A percentile compares a stretch with the other conserved stretches of the same genome.
Conservation (phyloP, 768 basidiomycete genomes). For the Termitomyces sp. region DNA sequence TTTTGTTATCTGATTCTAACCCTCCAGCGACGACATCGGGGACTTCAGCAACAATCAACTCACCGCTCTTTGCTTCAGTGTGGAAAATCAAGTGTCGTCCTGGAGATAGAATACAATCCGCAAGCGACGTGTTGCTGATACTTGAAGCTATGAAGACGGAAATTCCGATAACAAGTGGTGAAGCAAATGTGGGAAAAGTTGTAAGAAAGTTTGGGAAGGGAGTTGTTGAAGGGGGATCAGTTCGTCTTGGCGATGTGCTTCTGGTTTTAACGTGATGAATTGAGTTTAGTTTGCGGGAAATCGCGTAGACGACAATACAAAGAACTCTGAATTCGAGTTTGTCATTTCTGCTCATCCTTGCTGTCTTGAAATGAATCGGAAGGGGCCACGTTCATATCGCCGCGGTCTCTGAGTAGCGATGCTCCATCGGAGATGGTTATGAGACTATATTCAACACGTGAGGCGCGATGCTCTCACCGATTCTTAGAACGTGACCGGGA, state of each 20-base stretch:
- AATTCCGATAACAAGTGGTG: conserved; percentile 46
- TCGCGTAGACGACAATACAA: background rate
- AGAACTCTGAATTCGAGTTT: background rate
- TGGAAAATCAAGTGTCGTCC: conserved; percentile 49
- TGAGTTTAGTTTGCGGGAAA: background rate
- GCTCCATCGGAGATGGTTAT: background rate
- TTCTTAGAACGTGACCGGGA: background rate
- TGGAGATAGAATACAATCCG: conserved; percentile 41
- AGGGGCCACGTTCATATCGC: background rate
- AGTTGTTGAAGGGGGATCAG: conserved; percentile 40
- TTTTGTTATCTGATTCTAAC: background rate
- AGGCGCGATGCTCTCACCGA: conserved; percentile 4
- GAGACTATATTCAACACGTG: background rate
- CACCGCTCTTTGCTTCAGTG: conserved; percentile 44
- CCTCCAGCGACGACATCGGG: background rate
- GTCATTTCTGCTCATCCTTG: no score
- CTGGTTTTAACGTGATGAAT: conserved; percentile 28
- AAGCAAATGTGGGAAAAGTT: conserved; percentile 41
- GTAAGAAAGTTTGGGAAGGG: conserved; percentile 40
- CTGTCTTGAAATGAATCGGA: background rate
- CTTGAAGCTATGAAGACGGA: conserved; percentile 72
- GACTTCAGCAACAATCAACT: conserved; percentile 18
- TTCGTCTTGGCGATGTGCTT: conserved; percentile 47
- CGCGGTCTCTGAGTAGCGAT: background rate
- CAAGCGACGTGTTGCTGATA: conserved; percentile 44